These are phyloP conservation scores for Berberis vulgaris DNA, from an alignment of 164 flowering plant species.

Conservation along the genomic window DNA sequence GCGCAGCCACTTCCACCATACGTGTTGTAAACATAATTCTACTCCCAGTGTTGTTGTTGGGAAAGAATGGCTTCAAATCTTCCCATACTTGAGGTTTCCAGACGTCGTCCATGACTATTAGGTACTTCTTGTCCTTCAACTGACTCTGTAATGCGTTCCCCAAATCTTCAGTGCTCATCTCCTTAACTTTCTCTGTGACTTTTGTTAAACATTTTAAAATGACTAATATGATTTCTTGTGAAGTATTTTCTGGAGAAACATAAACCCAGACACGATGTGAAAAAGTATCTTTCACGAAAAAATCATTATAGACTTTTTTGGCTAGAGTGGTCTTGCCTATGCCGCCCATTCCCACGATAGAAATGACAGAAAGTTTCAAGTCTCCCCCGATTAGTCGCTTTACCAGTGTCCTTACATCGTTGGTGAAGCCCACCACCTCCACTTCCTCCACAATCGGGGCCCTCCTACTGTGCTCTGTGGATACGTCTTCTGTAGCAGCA, in stretches of 20 bases:
- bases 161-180: background rate
- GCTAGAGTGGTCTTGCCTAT: constrained; percentile 12
- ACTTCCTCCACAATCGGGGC: background rate
- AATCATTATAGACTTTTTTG: constrained; percentile 3
- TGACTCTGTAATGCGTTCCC: background rate
- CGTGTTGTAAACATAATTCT: no score
- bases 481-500: background rate
- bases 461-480: no score
- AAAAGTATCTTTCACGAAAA: background rate
- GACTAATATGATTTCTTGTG: no score
- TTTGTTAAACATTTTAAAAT: background rate
- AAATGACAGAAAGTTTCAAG: background rate
- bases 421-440: constrained; percentile 1
- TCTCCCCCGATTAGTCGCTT: background rate
- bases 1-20: constrained; percentile 15
- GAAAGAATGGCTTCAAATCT: constrained; percentile 16
- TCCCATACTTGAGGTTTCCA: constrained; percentile 25
- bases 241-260: constrained; percentile 3
- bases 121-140: no score
- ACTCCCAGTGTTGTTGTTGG: background rate
- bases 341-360: constrained; percentile 9
- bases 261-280: background rate
- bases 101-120: constrained; percentile 21
- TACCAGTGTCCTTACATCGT: background rate
- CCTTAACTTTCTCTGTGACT: background rate